Evolutionary conservation across 805 yeast species (phyloP), one percentile per base, ranked within the genome.

Genomic region (Monosporozyma yasuniensis): DNA sequence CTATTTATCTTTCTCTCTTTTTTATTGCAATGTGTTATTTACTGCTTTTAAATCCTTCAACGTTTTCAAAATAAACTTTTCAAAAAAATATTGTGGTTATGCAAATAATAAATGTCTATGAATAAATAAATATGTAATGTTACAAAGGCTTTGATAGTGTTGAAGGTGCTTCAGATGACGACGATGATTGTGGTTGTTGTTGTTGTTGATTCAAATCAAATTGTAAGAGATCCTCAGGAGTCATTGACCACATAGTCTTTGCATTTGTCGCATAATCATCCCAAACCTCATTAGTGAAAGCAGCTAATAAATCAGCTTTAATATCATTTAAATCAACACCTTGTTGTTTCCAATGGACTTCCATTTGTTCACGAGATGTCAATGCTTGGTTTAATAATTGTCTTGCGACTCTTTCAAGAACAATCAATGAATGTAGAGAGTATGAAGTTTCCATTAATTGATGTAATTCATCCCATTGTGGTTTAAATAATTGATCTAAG

Each of bases 381-480:
- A 54, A 42, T 14, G 58, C 65, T 42, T 54, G 58, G 14, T 52
- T 49, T 28, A 62, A 60, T 8, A 62, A 50, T 4, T 50, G 52
- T 38, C 60, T 55, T 32, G 61, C 60, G 6, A 59, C 54, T 14
- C 56, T 50, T 47, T 62, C 62, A 9, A 62, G 41, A 2, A 60
- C 63, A 16, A 60, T 35, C 3, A 59, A 46, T 10, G 61, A 48
- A 14, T 51, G 50, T 21, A 60, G 44, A 4, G 52, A 54, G 28
- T 54, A 57, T 18, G 61, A 60, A 2, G 53, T 50, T 10, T 52
- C 41, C 12, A 57, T 49, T 4, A 52, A 38, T 12, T 48, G 39
- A n/a, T 51, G 51, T 19, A 59, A 30, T 6, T 47, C 48, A 0
- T 37, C 41, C 22, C 49, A 47, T 25, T 46, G 18, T n/a, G 53